Evolutionary conservation across 768 basidiomycete genomes (phyloP).

Genomic region (Naganishia friedmannii): DNA sequence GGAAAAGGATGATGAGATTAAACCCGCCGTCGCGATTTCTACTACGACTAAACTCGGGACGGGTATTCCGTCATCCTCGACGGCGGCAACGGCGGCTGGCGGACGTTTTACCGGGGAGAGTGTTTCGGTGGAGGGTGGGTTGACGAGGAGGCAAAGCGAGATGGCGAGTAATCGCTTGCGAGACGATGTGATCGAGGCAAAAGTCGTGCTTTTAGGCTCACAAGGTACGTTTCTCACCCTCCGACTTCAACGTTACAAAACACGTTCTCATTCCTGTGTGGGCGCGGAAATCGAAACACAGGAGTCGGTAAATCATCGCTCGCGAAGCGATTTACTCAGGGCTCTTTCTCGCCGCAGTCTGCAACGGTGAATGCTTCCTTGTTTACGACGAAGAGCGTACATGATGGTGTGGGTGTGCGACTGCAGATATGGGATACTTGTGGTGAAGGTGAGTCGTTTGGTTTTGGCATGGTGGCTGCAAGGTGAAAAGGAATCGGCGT

Average conservation of each 20-base stretch:
- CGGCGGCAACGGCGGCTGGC: too few relatives aligned
- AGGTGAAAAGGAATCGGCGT: not conserved
- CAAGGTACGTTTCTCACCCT: conserved; percentile 54
- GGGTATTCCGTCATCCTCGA: not conserved
- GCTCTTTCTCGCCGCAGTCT: conserved; percentile 82
- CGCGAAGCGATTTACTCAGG: conserved; percentile 82
- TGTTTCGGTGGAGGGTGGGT: not conserved
- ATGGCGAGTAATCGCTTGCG: conserved; percentile 9
- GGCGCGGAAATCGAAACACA: too few relatives aligned
- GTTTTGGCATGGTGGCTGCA: too few relatives aligned
- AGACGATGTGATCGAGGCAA: conserved; percentile 83
- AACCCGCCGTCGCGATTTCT: not conserved
- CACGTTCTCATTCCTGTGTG: too few relatives aligned
- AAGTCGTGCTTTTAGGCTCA: conserved; percentile 93
- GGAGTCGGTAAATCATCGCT: conserved; percentile 85
- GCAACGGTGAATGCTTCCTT: conserved; percentile 92
- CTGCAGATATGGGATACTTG: conserved; percentile 47
- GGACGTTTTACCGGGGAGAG: not conserved
- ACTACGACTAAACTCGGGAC: not conserved
- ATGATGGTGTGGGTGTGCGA: conserved; percentile 80
- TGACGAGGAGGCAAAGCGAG: conserved; percentile 55
- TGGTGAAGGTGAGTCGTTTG: conserved; percentile 27
- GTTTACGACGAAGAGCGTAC: conserved; percentile 83
- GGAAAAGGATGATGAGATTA: conserved; percentile 16
- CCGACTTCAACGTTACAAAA: not conserved